These are phyloP conservation scores for Basidioascus undulatus DNA, from an alignment of 768 basidiomycete species.

Conservation along the genomic window DNA sequence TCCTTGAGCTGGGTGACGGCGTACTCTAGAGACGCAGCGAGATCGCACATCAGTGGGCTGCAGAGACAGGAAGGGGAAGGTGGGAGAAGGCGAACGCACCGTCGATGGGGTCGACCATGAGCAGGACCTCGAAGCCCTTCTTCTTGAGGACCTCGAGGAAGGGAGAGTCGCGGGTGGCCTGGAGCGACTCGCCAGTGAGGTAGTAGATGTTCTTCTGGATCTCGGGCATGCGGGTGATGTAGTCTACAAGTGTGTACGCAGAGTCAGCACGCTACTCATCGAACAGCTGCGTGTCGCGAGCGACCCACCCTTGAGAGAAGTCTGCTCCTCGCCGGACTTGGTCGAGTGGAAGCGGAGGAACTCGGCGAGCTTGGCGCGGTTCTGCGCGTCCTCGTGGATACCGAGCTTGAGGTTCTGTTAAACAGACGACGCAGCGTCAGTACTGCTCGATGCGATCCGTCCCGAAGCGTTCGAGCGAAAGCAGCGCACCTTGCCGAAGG, in stretches of 20 bases:
- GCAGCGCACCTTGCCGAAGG: conserved; percentile 79
- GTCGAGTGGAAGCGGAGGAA: conserved; percentile 97
- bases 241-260: conserved; percentile 46
- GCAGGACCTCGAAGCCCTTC: conserved; percentile 95
- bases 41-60: too few species aligned
- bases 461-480: too few species aligned
- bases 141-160: conserved; percentile 99
- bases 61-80: too few species aligned
- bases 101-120: conserved; percentile 95
- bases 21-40: too few species aligned
- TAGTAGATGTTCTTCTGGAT: conserved; percentile 98
- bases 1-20: conserved; percentile 97
- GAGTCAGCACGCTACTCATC: conserved; percentile 5
- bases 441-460: too few species aligned
- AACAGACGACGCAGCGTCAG: too few species aligned
- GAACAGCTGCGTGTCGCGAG: too few species aligned
- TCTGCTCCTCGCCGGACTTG: conserved; percentile 69
- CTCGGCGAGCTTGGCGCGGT: conserved; percentile 97
- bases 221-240: conserved; percentile 98
- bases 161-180: conserved; percentile 71
- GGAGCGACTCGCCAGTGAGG: conserved; percentile 92
- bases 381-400: conserved; percentile 96
- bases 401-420: conserved; percentile 99
- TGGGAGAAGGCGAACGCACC: too few species aligned
- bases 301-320: conserved; percentile 64